phyloP scores from a whole-genome alignment of 257 asterid genomes.

The Prunella vulgaris region DNA sequence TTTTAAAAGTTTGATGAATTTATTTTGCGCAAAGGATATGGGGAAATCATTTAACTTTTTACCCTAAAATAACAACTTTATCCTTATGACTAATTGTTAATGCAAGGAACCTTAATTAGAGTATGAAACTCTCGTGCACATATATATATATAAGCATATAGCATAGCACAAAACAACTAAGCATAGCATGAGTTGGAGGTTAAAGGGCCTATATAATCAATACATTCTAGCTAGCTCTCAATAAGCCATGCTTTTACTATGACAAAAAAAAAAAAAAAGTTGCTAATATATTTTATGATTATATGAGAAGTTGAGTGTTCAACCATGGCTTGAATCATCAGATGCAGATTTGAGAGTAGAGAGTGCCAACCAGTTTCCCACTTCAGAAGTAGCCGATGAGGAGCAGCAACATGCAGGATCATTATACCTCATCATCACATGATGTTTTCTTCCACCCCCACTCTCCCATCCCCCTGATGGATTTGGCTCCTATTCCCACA shows the following conservation, averaged over 20 bases:
- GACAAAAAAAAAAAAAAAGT: not conserved
- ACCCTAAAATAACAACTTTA: too few species aligned
- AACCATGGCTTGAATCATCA: conserved; percentile 40
- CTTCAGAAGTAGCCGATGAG: conserved; percentile 37
- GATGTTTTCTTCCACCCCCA: conserved; percentile 13
- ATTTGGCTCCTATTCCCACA: not conserved
- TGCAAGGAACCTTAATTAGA: not conserved
- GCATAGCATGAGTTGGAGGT: not conserved
- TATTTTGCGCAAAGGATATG: too few species aligned
- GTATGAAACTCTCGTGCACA: not conserved
- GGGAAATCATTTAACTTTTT: too few species aligned
- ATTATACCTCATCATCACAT: conserved; percentile 23
- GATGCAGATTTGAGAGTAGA: conserved; percentile 46
- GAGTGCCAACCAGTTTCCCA: conserved; percentile 61
- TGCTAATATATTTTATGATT: conserved; percentile 9
- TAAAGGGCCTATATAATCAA: not conserved
- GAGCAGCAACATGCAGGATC: conserved; percentile 17
- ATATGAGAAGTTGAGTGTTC: not conserved
- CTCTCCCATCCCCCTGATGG: conserved; percentile 24
- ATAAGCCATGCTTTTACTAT: not conserved
- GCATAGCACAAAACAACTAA: not conserved
- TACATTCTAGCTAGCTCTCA: not conserved
- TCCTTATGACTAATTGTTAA: not conserved
- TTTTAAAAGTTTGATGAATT: too few species aligned
- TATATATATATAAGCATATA: not conserved